These are phyloP conservation scores for Cyathus striatus DNA, from an alignment of 768 basidiomycete genomes.

Conservation along the genomic window DNA sequence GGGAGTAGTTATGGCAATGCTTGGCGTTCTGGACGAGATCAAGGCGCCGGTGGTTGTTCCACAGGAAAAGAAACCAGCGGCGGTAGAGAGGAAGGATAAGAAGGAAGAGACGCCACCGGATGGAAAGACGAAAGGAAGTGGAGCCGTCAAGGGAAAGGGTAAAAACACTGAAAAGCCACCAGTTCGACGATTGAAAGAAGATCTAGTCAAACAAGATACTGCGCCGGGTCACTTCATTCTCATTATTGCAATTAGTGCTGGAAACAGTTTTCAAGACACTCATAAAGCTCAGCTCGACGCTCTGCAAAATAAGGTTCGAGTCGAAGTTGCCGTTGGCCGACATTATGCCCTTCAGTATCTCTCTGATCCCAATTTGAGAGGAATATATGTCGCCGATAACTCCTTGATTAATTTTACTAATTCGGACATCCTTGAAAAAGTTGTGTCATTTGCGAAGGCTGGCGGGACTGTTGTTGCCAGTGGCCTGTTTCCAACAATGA, in stretches of 20 bases:
- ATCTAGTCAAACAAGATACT: not conserved
- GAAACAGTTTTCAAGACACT: constrained; percentile 2
- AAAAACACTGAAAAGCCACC: too few relatives aligned
- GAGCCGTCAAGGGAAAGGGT: not conserved
- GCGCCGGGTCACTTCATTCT: constrained; percentile 8
- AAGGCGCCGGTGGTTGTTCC: constrained; percentile 2
- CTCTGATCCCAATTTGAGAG: constrained; percentile 17
- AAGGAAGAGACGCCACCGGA: constrained; percentile 1
- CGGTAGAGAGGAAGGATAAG: constrained; percentile 1
- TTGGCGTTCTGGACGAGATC: constrained; percentile 21
- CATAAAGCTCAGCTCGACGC: constrained; percentile 8
- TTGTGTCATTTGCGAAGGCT: constrained; percentile 18
- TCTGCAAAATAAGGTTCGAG: constrained; percentile 9
- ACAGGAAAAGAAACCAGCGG: not conserved
- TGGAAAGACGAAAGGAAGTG: not conserved
- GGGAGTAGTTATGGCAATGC: constrained; percentile 30
- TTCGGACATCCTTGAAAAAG: constrained; percentile 11
- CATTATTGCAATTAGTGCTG: constrained; percentile 7
- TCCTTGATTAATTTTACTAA: constrained; percentile 13
- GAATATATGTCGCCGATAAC: constrained; percentile 22
- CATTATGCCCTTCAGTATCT: constrained; percentile 14
- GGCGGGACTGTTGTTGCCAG: constrained; percentile 24
- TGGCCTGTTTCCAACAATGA: constrained; percentile 16
- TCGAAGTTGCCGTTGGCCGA: constrained; percentile 10
- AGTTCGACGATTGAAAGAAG: too few relatives aligned